These are phyloP conservation scores for Somion occarium DNA, from an alignment of 1,284 basidiomycete genomes.

Conservation along the genomic window DNA sequence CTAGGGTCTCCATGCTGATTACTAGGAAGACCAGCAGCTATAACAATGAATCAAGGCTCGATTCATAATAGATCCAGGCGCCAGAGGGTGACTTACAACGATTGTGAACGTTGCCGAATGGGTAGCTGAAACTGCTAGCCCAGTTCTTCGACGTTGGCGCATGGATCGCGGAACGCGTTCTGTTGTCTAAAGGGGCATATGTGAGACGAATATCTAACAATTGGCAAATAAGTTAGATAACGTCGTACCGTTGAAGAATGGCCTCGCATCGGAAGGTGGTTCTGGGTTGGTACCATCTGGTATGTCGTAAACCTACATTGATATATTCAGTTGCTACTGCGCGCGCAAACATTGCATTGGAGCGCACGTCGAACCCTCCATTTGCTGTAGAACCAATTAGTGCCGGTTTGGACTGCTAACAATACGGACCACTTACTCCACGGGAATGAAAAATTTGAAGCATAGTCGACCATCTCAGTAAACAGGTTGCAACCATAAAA, in stretches of 20 bases:
- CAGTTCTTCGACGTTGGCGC: conserved; percentile 64
- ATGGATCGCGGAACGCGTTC: conserved; percentile 55
- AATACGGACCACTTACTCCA: conserved; percentile 16
- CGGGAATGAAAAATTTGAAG: conserved; percentile 25
- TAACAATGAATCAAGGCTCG: conserved; percentile 3
- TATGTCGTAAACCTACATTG: conserved; percentile 9
- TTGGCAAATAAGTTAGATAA: conserved; percentile 1
- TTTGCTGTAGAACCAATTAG: neutral
- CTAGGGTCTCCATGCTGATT: neutral
- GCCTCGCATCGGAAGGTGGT: conserved; percentile 25
- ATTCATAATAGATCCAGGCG: conserved; percentile 1
- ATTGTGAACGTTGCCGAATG: conserved; percentile 33
- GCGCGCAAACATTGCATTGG: too few relatives aligned
- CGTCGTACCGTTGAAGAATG: conserved; percentile 54
- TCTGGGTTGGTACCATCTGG: conserved; percentile 14
- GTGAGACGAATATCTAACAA: neutral
- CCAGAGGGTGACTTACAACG: conserved; percentile 4
- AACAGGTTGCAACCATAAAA: conserved; percentile 26
- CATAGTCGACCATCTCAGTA: conserved; percentile 27
- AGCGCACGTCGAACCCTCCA: conserved; percentile 19
- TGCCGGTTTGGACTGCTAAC: neutral
- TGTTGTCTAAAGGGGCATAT: conserved; percentile 39
- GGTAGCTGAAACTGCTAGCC: conserved; percentile 40
- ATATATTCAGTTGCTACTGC: neutral
- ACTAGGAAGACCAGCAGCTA: neutral